phyloP scores from a whole-genome alignment of 129 eudicot genomes.

The Glebionis coronaria region DNA sequence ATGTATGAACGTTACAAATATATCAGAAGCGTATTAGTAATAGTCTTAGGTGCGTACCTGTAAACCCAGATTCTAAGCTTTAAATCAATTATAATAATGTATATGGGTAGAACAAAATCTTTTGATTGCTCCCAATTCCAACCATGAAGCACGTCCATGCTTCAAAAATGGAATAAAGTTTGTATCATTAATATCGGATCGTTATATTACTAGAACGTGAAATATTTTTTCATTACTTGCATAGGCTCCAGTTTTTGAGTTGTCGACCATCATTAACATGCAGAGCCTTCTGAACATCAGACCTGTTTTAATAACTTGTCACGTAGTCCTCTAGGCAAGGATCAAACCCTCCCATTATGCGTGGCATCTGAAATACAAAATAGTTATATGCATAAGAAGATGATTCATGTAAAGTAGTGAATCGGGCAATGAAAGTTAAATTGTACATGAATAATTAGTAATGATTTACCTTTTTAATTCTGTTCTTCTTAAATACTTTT shows the following conservation, averaged over 20 bases:
- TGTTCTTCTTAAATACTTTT: background rate
- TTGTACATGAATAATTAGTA: background rate
- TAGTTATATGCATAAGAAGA: too few species aligned
- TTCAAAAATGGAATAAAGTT: conserved; percentile 38
- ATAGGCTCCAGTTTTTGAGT: conserved; percentile 75
- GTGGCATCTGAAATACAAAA: conserved; percentile 69
- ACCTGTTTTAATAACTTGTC: too few species aligned
- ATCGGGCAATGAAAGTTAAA: background rate
- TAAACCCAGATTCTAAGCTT: conserved; percentile 85
- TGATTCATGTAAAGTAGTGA: background rate
- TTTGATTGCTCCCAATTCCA: conserved; percentile 67
- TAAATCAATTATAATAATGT: conserved; percentile 67
- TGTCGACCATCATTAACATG: too few species aligned
- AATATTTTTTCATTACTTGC: conserved; percentile 57
- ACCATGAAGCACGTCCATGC: conserved; percentile 33
- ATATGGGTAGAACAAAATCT: conserved; percentile 73
- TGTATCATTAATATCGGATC: conserved; percentile 6
- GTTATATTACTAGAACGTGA: background rate
- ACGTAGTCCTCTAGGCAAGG: conserved; percentile 91
- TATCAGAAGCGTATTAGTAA: background rate
- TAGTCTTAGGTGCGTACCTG: conserved; percentile 18
- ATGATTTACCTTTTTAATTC: conserved; percentile 23
- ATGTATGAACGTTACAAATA: background rate
- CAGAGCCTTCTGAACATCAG: too few species aligned
- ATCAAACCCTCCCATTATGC: conserved; percentile 81